Evolutionary conservation across 306 rosid species (phyloP), one percentile per base, ranked within the genome.

Genomic region (Elaeagnus macrophylla): DNA sequence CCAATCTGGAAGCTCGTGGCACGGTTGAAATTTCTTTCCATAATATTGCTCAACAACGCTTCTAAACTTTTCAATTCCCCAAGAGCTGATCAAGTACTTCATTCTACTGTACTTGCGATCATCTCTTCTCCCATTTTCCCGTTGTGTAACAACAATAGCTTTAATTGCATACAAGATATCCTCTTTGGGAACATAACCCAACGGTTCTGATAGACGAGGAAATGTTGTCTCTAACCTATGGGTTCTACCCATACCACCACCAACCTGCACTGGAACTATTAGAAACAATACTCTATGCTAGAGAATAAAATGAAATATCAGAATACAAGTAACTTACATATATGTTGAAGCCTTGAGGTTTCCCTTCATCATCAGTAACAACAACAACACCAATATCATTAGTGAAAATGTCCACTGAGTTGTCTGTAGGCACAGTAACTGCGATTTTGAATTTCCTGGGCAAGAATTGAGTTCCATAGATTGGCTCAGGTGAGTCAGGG

Each of bases 241-340:
- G 35, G 99, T 82, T 67, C 99, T 93, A 82, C 99, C 99, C 99
- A 93, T 93, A 48, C 99, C 99, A 45, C 99, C 99, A 66, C 99
- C 99, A 75, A 93, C 99, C 99, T 93, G 83, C 67, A 60, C 32
- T 61, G 12, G 16, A 68, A 62, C 48, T 52, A 51, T 56, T 43
- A 76, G 67, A 54, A 53, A 56, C 46, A 59, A 6, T 46, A 54
- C 56, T 38, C 12, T 52, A 48, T 3, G 8, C 45, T 5, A 60
- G 54, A 59, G 59, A 46, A 20, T 10, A 6, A 37, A 48, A 20
- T 9, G 1, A 47, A 51, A 37, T 37, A 1, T 13, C 16, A 38
- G 8, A 54, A 61, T 18, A 53, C 15, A 43, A 49, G 54, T 59
- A 65, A 69, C 96, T 82, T 79, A 87, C 99, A 73, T 93, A 93